Evolutionary conservation across 768 basidiomycete species (phyloP).

Genomic region (Pisolithus marmoratus): DNA sequence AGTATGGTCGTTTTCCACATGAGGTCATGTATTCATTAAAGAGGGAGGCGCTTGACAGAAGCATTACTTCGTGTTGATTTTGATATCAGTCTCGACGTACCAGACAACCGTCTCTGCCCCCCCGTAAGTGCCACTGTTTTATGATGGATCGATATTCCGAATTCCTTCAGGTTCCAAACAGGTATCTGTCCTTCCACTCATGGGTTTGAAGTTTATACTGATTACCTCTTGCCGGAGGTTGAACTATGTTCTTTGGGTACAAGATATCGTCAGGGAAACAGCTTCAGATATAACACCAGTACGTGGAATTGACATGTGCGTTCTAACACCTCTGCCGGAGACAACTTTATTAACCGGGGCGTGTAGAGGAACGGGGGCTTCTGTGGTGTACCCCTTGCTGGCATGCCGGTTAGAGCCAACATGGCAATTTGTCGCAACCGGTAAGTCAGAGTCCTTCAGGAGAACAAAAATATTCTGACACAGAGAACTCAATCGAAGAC

Average conservation of each 20-base stretch:
- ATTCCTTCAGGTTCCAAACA: slow-evolving; percentile 57
- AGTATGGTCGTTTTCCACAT: neutral
- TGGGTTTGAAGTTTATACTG: neutral
- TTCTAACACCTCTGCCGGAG: neutral
- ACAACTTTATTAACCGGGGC: neutral
- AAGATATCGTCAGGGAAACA: slow-evolving; percentile 52
- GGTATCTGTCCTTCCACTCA: slow-evolving; percentile 33
- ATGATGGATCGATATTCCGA: neutral
- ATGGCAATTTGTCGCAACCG: slow-evolving; percentile 68
- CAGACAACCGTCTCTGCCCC: slow-evolving; percentile 76
- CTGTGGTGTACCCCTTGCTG: slow-evolving; percentile 84
- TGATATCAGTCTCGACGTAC: slow-evolving; percentile 52
- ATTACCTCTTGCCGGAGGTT: slow-evolving; percentile 40
- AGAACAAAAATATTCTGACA: neutral
- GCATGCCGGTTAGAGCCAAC: slow-evolving; percentile 44
- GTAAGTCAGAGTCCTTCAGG: slow-evolving; percentile 28
- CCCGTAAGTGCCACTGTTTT: slow-evolving; percentile 47
- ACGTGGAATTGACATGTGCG: slow-evolving; percentile 71
- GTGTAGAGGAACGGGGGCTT: slow-evolving; percentile 82
- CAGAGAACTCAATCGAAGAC: slow-evolving; percentile 38
- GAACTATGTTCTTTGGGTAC: slow-evolving; percentile 84
- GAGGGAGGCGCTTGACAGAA: slow-evolving; percentile 65
- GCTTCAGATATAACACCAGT: slow-evolving; percentile 21
- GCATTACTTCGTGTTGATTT: slow-evolving; percentile 78
- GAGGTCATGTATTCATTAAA: slow-evolving; percentile 7